Conservation (phyloP, 345 rosid species). For the Brassica cretica region DNA sequence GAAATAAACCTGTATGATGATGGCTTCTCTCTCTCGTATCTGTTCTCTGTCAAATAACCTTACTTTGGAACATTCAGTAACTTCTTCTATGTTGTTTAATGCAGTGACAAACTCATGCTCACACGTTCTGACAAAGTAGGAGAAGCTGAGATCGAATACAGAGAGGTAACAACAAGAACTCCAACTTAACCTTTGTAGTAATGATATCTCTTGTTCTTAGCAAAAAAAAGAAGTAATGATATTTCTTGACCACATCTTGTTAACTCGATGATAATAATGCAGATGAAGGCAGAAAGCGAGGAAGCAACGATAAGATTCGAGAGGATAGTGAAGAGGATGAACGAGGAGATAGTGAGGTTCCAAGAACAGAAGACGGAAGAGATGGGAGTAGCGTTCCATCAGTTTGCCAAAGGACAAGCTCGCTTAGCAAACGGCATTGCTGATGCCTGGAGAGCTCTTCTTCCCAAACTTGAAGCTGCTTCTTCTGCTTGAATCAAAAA, state of each 20-base stretch:
- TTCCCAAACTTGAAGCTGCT: conserved; percentile 83
- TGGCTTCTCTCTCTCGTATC: conserved; percentile 7
- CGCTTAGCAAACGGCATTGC: conserved; percentile 78
- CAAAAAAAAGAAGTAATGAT: too few species aligned
- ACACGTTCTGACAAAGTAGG: conserved; percentile 87
- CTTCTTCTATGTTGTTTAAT: conserved; percentile 12
- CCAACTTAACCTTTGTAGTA: conserved; percentile 6
- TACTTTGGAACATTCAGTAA: background rate
- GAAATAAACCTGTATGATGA: conserved; percentile 90
- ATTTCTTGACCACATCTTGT: background rate
- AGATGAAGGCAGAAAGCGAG: conserved; percentile 82
- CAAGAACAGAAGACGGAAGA: conserved; percentile 90
- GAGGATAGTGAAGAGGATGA: conserved; percentile 73
- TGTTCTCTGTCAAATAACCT: background rate
- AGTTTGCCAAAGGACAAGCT: conserved; percentile 92
- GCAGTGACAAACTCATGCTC: conserved; percentile 90
- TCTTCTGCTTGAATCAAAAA: conserved; percentile 17
- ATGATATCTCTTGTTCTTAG: background rate
- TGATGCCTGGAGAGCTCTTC: conserved; percentile 96
- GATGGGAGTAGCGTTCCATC: conserved; percentile 87
- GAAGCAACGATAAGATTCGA: conserved; percentile 76
- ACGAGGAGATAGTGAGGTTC: conserved; percentile 82
- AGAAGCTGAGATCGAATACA: conserved; percentile 87
- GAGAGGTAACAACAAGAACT: conserved; percentile 53
- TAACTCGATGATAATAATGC: conserved; percentile 42